Evolutionary conservation across 495 filamentous ascomycete species (phyloP).

Genomic region (Xylaria palmicola): DNA sequence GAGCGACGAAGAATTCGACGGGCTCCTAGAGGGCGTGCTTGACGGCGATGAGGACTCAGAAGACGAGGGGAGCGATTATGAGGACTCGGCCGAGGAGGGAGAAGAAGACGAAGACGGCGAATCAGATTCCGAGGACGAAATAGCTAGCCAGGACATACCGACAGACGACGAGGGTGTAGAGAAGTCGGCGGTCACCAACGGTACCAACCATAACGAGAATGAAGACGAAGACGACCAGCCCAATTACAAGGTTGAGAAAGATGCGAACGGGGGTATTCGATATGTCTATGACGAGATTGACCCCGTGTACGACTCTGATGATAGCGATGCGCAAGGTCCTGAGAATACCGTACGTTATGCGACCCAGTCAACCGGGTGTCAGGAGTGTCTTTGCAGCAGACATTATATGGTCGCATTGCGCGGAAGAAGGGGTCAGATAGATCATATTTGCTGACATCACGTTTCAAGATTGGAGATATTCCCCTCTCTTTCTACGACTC

Average conservation of each 20-base stretch:
- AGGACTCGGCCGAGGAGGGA: slow-evolving; percentile 26
- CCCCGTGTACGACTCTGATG: slow-evolving; percentile 93
- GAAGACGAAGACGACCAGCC: slow-evolving; percentile 43
- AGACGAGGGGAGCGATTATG: slow-evolving; percentile 38
- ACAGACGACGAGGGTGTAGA: slow-evolving; percentile 44
- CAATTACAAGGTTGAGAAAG: slow-evolving; percentile 59
- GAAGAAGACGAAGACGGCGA: slow-evolving; percentile 42
- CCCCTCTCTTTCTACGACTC: slow-evolving; percentile 92
- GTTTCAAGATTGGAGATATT: slow-evolving; percentile 74
- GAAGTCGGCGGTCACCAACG: slow-evolving; percentile 28
- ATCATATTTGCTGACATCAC: background rate
- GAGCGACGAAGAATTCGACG: slow-evolving; percentile 52
- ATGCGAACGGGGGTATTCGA: slow-evolving; percentile 53
- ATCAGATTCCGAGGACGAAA: slow-evolving; percentile 46
- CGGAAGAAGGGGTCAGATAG: background rate
- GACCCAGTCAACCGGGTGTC: background rate
- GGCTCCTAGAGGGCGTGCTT: slow-evolving; percentile 63
- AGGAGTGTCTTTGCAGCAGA: background rate
- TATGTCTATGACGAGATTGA: slow-evolving; percentile 82
- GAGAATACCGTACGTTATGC: slow-evolving; percentile 60
- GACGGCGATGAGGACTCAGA: slow-evolving; percentile 45
- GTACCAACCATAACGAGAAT: slow-evolving; percentile 3
- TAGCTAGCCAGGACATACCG: slow-evolving; percentile 59
- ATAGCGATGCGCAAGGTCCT: slow-evolving; percentile 75
- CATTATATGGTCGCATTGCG: background rate